Evolutionary conservation across 2,329 filamentous ascomycete genomes (phyloP).

Genomic region (Harringtonia aguacate): DNA sequence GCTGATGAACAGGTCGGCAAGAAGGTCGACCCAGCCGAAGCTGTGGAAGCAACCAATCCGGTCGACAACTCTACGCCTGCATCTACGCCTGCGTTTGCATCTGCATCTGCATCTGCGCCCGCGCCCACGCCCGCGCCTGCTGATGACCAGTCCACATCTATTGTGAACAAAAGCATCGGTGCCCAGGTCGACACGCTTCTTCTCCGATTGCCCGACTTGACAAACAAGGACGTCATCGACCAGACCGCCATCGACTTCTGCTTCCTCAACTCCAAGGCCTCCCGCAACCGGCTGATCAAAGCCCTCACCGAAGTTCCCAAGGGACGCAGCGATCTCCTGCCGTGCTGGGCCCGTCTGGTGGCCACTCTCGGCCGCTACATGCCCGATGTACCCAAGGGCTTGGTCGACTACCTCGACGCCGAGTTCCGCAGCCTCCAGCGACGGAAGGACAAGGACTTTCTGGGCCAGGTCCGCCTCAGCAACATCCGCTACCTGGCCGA

Average conservation of each 20-base stretch:
- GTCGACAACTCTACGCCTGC: constrained; percentile 22
- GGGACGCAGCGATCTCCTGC: constrained; percentile 80
- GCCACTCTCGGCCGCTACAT: constrained; percentile 91
- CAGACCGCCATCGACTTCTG: constrained; percentile 93
- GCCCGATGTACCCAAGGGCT: constrained; percentile 82
- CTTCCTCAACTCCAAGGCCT: constrained; percentile 96
- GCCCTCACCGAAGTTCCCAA: constrained; percentile 91
- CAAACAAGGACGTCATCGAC: constrained; percentile 84
- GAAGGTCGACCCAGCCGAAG: constrained; percentile 49
- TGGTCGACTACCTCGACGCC: constrained; percentile 87
- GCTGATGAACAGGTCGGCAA: constrained; percentile 73
- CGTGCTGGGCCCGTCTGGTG: constrained; percentile 83
- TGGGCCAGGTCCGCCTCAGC: constrained; percentile 83
- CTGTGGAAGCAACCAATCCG: constrained; percentile 33
- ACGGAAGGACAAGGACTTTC: constrained; percentile 94
- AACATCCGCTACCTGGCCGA: constrained; percentile 98
- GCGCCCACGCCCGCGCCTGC: constrained; percentile 22
- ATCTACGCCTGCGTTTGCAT: background rate
- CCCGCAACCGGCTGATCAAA: constrained; percentile 86
- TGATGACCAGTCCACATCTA: constrained; percentile 85
- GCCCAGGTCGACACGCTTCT: constrained; percentile 91
- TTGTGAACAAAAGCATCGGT: constrained; percentile 94
- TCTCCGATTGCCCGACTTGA: constrained; percentile 79
- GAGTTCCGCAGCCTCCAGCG: constrained; percentile 95
- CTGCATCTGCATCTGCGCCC: background rate